Evolutionary conservation across 495 filamentous ascomycete genomes (phyloP), one percentile per base, ranked within the genome.

Genomic region (Oidiodendron maius): DNA sequence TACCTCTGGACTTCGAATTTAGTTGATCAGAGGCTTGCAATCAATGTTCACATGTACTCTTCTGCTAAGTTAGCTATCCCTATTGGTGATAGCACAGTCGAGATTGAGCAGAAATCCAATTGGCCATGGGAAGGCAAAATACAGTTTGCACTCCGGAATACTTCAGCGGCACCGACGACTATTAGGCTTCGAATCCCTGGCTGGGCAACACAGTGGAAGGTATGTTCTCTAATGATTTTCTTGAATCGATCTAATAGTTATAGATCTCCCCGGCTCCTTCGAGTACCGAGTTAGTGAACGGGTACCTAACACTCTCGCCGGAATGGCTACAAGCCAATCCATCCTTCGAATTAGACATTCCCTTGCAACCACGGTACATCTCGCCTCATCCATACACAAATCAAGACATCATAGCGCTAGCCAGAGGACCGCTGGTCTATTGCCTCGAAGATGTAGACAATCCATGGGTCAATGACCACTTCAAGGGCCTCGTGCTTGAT

Each of bases 401-500:
- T 50, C 73, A 77, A 49, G 64, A 69, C 28, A 71, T 69, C 9
- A 48, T 72, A 22, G 67, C 71, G 21, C 56, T 82, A 38, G 76
- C 71, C 4, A 63, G 75, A 25, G 78, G 77, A 6, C 76, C 76
- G 3, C 60, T 81, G 32, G 65, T 81, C 10, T 82, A 80, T 60
- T 82, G 76, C 53, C 67, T 76, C 13, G 78, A 80, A 48, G 76
- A 80, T 50, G 45, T 65, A 30, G 76, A 80, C 55, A 78, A 80
- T 53, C 52, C 68, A n/a, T 80, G 77, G 71, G 75, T 77, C 49
- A 45, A 66, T 23, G 63, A 76, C 52, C 77, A 81, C 61, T 79
- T 80, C 64, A 75, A 75, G 63, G 67, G n/a, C 22, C 18, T 50
- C 9, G 18, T 62, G 3, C 56, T 65, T 6, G 54, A 67, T 43